Conservation (phyloP, 2,329 filamentous ascomycete genomes). For the Aspergillus caelatus region DNA sequence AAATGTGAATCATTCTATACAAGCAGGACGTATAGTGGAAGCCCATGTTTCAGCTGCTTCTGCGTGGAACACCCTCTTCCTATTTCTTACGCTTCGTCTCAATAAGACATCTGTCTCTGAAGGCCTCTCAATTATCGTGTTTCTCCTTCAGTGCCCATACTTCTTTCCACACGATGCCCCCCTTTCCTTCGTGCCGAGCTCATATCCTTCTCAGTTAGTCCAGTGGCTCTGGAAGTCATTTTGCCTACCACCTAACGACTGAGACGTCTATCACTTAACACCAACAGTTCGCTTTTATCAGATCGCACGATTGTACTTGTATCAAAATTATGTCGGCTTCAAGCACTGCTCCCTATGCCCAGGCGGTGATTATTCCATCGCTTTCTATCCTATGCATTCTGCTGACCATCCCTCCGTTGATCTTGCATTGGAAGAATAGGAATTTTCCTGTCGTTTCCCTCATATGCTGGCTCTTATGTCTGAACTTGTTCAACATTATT, state of each 20-base stretch:
- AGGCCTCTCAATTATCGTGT: not conserved
- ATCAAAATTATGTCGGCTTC: constrained; percentile 5
- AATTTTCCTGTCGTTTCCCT: constrained; percentile 64
- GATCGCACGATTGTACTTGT: not conserved
- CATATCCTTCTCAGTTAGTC: not conserved
- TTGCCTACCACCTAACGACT: not conserved
- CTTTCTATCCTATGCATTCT: constrained; percentile 55
- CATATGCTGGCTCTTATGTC: constrained; percentile 58
- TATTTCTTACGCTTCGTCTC: constrained; percentile 9
- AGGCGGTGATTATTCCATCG: constrained; percentile 49
- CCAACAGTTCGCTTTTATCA: not conserved
- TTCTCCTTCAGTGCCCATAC: not conserved
- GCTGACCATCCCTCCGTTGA: constrained; percentile 59
- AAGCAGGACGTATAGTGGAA: not conserved
- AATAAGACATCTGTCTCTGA: constrained; percentile 17
- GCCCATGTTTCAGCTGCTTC: constrained; percentile 16
- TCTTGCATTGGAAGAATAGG: constrained; percentile 62
- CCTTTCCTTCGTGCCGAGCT: constrained; percentile 12
- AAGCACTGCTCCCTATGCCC: constrained; percentile 22
- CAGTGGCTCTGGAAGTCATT: not conserved
- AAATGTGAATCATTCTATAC: not conserved
- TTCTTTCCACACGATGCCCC: constrained; percentile 16
- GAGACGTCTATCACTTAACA: not conserved
- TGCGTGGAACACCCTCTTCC: constrained; percentile 7
- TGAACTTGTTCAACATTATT: constrained; percentile 61